phyloP scores from a whole-genome alignment of 345 rosid genomes.

The Salix purpurea region DNA sequence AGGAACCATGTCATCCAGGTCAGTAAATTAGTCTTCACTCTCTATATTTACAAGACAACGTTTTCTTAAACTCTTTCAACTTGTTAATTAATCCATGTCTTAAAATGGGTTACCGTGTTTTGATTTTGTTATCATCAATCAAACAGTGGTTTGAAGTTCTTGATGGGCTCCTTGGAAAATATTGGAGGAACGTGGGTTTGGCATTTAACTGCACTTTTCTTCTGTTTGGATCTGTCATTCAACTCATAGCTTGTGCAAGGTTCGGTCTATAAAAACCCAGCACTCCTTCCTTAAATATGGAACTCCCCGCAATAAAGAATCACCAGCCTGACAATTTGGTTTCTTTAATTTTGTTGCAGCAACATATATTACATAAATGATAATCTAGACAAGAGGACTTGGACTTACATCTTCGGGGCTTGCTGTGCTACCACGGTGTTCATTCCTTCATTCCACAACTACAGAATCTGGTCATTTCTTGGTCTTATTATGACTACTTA shows the following conservation, averaged over 20 bases:
- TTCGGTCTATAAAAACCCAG: constrained; percentile 5
- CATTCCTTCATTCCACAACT: constrained; percentile 96
- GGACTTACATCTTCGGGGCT: constrained; percentile 99
- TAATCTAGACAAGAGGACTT: constrained; percentile 97
- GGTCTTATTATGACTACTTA: constrained; percentile 98
- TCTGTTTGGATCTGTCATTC: constrained; percentile 98
- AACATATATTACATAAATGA: constrained; percentile 98
- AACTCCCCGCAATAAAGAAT: not conserved
- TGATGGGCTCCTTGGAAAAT: constrained; percentile 93
- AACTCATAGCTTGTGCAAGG: constrained; percentile 99
- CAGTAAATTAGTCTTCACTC: not conserved
- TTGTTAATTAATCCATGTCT: not conserved
- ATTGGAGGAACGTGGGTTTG: constrained; percentile 99
- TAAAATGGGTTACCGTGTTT: not conserved
- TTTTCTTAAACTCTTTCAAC: not conserved
- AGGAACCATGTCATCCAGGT: constrained; percentile 99
- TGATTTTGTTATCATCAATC: not conserved
- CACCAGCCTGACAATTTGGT: constrained; percentile 4
- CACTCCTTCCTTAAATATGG: constrained; percentile 4
- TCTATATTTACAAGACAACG: not conserved
- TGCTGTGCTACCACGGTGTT: constrained; percentile 98
- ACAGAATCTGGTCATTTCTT: constrained; percentile 97
- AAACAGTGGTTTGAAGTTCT: constrained; percentile 96
- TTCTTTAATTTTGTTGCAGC: constrained; percentile 40
- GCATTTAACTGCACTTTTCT: constrained; percentile 99